Evolutionary conservation across 352 stramenopile genomes (phyloP), one percentile per base, ranked within the genome.

Genomic region (Phytopythium montanum): DNA sequence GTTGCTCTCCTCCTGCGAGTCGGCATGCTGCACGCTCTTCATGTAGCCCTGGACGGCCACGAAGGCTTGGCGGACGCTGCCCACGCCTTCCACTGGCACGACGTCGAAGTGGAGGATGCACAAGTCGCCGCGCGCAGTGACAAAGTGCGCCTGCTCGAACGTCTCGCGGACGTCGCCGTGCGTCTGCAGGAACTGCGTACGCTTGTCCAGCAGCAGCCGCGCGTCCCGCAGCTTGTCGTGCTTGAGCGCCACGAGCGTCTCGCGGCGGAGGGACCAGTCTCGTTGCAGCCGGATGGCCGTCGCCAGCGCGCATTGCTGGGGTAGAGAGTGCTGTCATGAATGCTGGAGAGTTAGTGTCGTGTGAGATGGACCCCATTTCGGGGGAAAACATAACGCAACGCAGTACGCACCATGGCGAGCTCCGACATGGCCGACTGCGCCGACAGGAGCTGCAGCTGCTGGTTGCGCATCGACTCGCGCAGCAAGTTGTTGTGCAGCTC

Each of bases 351-450:
- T 55, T 36, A 36, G 14, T 41, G 46, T 52, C 14, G 29, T 38
- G 26, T 55, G 19, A 16, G 26, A 18, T 55, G 28, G 29, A 5
- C 3, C 21, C 21, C 42, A 49, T 29, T 19, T 49, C 42, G 42
- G 14, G 10, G 21, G 1, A 49, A 49, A 49, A 9, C n/a, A 19
- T 28, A 49, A 31, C 42, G 8, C n/a, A 49, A 49, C 28, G 2
- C 23, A 48, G 46, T 18, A 46, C 66, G 50, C 16, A 70, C 59
- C 63, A 69, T 64, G 16, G 49, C 49, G 44, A 81, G 62, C 48
- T 81, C 74, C 10, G 74, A 83, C 25, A 83, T 60, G 25, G 70
- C 67, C 7, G 74, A 83, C 54, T 81, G 74, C 28, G 66, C 69
- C 14, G 63, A 70, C 36, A 79, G 64, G 34, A 81, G 60, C 61